These are phyloP conservation scores for Cyclotella sp. DNA, from an alignment of 108 stramenopile species.

Conservation along the genomic window DNA sequence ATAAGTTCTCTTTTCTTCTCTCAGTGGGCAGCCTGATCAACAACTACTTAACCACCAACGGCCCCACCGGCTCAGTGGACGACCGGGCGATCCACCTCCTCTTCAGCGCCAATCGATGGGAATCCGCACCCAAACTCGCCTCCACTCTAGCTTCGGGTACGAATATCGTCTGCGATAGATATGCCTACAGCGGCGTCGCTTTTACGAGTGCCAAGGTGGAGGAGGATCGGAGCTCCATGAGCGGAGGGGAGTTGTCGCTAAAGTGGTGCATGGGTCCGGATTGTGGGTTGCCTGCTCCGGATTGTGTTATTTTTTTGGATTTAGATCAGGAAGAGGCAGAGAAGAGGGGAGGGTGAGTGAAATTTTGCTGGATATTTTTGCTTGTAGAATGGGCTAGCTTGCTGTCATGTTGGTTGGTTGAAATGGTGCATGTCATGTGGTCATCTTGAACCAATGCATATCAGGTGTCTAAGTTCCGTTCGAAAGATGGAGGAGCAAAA, in stretches of 20 bases:
- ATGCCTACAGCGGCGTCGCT: conserved; percentile 98
- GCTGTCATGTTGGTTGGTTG: background rate
- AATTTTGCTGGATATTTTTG: background rate
- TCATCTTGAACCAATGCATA: background rate
- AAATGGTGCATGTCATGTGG: background rate
- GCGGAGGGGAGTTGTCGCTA: conserved; percentile 58
- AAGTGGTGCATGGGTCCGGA: conserved; percentile 95
- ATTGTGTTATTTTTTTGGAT: conserved; percentile 96
- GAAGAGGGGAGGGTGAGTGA: conserved; percentile 93
- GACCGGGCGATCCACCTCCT: conserved; percentile 97
- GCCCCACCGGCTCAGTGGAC: conserved; percentile 74
- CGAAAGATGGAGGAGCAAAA: too few species aligned
- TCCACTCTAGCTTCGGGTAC: conserved; percentile 66
- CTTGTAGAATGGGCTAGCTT: background rate
- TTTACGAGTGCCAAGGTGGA: conserved; percentile 92
- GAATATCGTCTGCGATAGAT: conserved; percentile 94
- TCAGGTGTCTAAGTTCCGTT: background rate
- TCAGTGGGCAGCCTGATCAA: conserved; percentile 93
- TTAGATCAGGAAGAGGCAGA: conserved; percentile 88
- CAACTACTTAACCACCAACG: conserved; percentile 79
- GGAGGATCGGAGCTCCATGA: conserved; percentile 62
- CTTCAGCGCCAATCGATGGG: conserved; percentile 99
- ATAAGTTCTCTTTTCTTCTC: background rate
- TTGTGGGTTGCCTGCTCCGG: conserved; percentile 95
- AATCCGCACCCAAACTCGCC: conserved; percentile 73